Base-by-base conservation (phyloP, 768 basidiomycete species). In the Mycena leptocephala region DNA sequence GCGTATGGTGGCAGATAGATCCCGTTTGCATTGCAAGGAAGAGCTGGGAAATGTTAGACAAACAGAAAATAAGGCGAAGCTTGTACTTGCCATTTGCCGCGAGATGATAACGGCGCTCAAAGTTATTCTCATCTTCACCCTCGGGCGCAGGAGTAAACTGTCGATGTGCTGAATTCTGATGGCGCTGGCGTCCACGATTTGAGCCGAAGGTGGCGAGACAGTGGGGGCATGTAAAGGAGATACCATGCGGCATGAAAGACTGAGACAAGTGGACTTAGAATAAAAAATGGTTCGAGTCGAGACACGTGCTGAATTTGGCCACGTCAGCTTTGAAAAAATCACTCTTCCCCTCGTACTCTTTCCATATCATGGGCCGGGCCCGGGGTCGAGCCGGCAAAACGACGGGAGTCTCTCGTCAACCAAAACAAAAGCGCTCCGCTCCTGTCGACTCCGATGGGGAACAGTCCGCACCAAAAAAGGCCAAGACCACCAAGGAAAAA, bases 61-160 rank as follows among this genome's bases (percentile, higher is more conserved):
- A 3, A 26, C n/a, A 16, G 56, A 24, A 3, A 41, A 5, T 5
- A 28, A 6, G 18, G 14, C 5, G 26, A 18, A 20, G 18, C 4
- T n/a, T n/a, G 18, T 43, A 14, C 24, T 4, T 20, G 48, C 72
- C 72, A 26, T 74, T 74, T 18, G 51, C 5, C 13, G 14, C 8
- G 4, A 66, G 65, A 18, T 74, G 72, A 62, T 32, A 74, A 1
- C 7, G 26, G 3, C 33, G 24, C 24, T 62, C 13, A 22, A 74
- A 74, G 4, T 43, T 61, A 14, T 74, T 74, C 1, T 74, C 72
- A 46, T 74, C 72, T 24, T 74, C 58, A 18, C 37, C 65, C 20
- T 74, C 72, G 3, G 66, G 28, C 22, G 72, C 72, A 6, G 72
- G 72, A 13, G 72, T 74, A 41, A 74, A 68, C 28, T 67, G 11